A percentile compares a stretch with the other conserved stretches of the same genome.
phyloP scores from a whole-genome alignment of 495 filamentous ascomycete genomes.

The Penicillium coprophilum region DNA sequence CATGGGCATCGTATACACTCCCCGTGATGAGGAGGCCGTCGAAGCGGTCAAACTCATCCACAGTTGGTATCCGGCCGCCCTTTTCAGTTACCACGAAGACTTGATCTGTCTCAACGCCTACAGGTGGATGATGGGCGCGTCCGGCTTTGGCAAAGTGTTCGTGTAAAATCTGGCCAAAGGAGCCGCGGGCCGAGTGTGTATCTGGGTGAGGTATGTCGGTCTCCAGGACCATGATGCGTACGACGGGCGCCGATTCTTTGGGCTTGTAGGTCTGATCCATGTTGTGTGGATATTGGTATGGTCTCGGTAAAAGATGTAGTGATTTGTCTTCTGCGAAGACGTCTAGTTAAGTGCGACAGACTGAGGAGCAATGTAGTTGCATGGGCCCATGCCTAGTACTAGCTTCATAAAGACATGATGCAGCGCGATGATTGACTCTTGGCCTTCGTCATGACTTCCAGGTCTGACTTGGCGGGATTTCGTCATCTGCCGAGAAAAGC shows the following conservation, averaged over 20 bases:
- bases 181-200: slow-evolving; percentile 23
- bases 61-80: slow-evolving; percentile 18
- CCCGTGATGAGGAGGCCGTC: slow-evolving; percentile 27
- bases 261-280: slow-evolving; percentile 25
- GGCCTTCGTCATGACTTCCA: no score
- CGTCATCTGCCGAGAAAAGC: no score
- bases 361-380: no score
- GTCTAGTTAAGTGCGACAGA: no score
- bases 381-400: no score
- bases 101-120: slow-evolving; percentile 24
- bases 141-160: slow-evolving; percentile 19
- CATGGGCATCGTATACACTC: slow-evolving; percentile 25
- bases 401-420: no score
- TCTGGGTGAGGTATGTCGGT: slow-evolving; percentile 28
- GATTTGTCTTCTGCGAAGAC: no score
- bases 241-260: slow-evolving; percentile 14
- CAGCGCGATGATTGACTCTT: no score
- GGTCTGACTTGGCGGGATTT: no score
- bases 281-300: neutral
- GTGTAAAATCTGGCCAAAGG: slow-evolving; percentile 23
- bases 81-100: slow-evolving; percentile 23
- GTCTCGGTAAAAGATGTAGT: no score
- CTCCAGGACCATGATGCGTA: slow-evolving; percentile 28
- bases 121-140: slow-evolving; percentile 20
- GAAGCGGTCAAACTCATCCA: slow-evolving; percentile 18